These are phyloP conservation scores for Pseudopyrenochaeta lycopersici DNA, from an alignment of 2,329 filamentous ascomycete genomes.

Conservation along the genomic window DNA sequence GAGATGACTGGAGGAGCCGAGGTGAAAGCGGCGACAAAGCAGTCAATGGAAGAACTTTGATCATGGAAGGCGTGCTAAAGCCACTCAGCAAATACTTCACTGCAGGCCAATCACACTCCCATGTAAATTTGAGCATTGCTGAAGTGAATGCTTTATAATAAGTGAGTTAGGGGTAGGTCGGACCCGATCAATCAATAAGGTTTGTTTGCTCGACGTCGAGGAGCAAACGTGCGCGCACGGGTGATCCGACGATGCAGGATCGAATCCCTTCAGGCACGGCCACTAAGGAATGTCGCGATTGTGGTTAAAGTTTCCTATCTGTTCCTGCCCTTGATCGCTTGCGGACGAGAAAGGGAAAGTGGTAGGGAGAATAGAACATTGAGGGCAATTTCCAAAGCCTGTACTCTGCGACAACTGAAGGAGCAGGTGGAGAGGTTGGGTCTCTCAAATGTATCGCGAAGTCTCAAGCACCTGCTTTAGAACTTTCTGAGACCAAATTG, in stretches of 20 bases:
- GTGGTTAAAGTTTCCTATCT: too few species aligned
- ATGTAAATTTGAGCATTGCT: neutral
- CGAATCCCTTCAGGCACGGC: neutral
- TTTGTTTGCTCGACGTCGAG: constrained; percentile 7
- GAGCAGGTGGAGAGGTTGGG: neutral
- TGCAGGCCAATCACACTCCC: neutral
- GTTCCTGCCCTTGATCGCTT: neutral
- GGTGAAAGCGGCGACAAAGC: neutral
- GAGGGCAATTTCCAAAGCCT: neutral
- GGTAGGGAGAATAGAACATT: neutral
- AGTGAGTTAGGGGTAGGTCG: neutral
- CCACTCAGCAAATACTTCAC: neutral
- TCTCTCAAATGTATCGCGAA: neutral
- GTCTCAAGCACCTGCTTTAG: neutral
- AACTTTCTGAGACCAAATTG: neutral
- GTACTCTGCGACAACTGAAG: neutral
- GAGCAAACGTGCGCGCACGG: neutral
- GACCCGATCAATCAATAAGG: neutral
- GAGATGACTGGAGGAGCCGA: neutral
- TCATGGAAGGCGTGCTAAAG: constrained; percentile 9
- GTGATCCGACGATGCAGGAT: neutral
- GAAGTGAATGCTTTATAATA: neutral
- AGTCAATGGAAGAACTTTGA: neutral
- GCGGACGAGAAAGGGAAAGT: too few species aligned
- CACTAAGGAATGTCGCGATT: neutral